These are phyloP conservation scores for Manihot esculenta DNA, from an alignment of 441 rosid species.

Conservation along the genomic window DNA sequence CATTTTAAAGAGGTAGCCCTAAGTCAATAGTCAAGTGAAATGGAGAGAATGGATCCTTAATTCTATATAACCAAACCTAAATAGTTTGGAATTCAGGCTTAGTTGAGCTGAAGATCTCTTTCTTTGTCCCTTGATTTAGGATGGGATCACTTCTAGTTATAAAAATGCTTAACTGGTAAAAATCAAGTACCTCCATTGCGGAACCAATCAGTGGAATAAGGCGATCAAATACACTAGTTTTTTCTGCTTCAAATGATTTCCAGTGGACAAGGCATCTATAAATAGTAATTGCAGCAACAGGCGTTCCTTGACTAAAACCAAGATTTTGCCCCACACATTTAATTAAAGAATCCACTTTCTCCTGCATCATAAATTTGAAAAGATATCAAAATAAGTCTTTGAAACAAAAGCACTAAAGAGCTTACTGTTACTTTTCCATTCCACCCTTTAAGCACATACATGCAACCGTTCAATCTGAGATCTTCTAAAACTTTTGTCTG, in stretches of 20 bases:
- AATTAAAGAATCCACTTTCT: conserved; percentile 62
- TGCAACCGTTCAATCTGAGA: conserved; percentile 61
- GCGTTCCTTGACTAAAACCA: conserved; percentile 76
- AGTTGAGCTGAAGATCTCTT: neutral
- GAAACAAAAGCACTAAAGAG: conserved; percentile 18
- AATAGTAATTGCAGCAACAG: conserved; percentile 82
- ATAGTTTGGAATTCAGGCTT: neutral
- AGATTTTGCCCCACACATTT: conserved; percentile 54
- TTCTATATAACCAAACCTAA: neutral
- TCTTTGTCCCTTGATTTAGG: neutral
- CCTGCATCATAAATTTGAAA: conserved; percentile 50
- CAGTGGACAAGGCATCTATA: conserved; percentile 91
- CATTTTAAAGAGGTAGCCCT: neutral
- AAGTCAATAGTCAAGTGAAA: neutral
- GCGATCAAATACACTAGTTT: conserved; percentile 88
- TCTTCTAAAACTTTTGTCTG: conserved; percentile 39
- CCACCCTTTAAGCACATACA: conserved; percentile 39
- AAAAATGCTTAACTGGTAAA: conserved; percentile 12
- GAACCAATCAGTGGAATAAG: conserved; percentile 84
- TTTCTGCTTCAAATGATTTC: conserved; percentile 88
- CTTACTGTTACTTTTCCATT: conserved; percentile 1
- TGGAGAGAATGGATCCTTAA: neutral
- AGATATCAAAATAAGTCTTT: conserved; percentile 22
- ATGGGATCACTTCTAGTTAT: conserved; percentile 3
- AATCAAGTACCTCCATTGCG: conserved; percentile 70